Percentiles rank a stretch among this genome's conserved stretches.
phyloP scores from a whole-genome alignment of 192 early-diverging fungal genomes.

The Phycomyces blakesleeanus region DNA sequence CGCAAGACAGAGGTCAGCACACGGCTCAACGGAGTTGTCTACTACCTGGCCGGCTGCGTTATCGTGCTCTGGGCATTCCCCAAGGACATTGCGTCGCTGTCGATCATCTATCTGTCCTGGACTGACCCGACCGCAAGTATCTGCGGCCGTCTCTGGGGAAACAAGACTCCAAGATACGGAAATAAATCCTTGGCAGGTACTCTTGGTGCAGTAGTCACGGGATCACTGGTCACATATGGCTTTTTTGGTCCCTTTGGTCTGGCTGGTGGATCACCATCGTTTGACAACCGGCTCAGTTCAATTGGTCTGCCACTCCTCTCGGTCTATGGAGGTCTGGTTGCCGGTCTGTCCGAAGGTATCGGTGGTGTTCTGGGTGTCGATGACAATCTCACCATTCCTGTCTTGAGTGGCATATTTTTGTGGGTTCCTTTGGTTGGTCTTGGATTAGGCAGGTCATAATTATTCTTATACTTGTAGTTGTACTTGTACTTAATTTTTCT shows the following conservation, averaged over 20 bases:
- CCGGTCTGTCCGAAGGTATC: slow-evolving; percentile 38
- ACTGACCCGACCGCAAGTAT: slow-evolving; percentile 44
- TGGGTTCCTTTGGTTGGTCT: slow-evolving; percentile 32
- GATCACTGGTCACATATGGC: slow-evolving; percentile 27
- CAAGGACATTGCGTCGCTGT: slow-evolving; percentile 38
- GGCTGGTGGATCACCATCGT: not conserved
- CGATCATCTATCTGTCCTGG: slow-evolving; percentile 46
- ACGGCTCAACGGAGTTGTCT: slow-evolving; percentile 39
- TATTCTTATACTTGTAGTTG: not conserved
- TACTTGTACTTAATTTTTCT: slow-evolving; percentile 6
- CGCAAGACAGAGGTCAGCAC: slow-evolving; percentile 34
- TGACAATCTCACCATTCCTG: slow-evolving; percentile 47
- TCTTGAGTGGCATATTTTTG: slow-evolving; percentile 34
- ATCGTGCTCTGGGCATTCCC: slow-evolving; percentile 30
- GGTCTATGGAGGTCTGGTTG: slow-evolving; percentile 38
- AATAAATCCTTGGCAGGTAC: slow-evolving; percentile 44
- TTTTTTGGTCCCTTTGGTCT: slow-evolving; percentile 24
- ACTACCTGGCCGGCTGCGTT: slow-evolving; percentile 37
- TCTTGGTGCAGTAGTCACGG: slow-evolving; percentile 35
- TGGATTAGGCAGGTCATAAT: slow-evolving; percentile 14
- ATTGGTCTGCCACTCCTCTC: slow-evolving; percentile 16
- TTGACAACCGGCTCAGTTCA: slow-evolving; percentile 9
- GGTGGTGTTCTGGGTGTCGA: slow-evolving; percentile 36
- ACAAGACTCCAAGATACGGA: slow-evolving; percentile 34
- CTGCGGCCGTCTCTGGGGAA: slow-evolving; percentile 37